phyloP scores from a whole-genome alignment of 2,329 filamentous ascomycete species.

The Diaporthe vaccinii region DNA sequence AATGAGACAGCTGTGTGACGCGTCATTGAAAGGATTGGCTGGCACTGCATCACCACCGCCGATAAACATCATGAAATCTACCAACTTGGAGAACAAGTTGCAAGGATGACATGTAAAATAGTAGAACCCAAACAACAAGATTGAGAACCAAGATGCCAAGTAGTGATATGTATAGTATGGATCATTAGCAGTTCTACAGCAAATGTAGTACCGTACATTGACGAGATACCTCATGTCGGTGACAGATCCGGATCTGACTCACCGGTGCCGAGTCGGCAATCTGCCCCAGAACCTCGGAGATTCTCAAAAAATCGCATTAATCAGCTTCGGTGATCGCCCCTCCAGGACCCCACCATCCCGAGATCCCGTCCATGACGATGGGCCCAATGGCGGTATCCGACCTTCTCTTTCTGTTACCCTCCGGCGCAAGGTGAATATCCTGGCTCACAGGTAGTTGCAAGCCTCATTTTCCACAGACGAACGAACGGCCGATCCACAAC shows the following conservation, averaged over 20 bases:
- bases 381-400: background rate
- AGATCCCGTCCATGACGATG: constrained; percentile 37
- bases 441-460: background rate
- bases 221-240: background rate
- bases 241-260: background rate
- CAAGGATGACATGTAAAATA: background rate
- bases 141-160: background rate
- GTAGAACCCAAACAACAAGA: background rate
- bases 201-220: background rate
- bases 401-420: background rate
- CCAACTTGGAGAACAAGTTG: background rate
- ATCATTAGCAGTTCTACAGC: background rate
- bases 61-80: background rate
- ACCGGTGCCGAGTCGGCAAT: constrained; percentile 35
- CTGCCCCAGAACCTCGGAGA: constrained; percentile 27
- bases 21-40: background rate
- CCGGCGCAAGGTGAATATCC: background rate
- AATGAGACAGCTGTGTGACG: background rate
- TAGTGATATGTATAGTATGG: background rate
- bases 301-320: constrained; percentile 36
- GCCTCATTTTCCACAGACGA: background rate
- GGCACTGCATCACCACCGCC: background rate
- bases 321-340: constrained; percentile 38
- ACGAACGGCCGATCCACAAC: background rate
- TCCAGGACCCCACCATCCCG: constrained; percentile 35